Conservation (phyloP, 148 eudicot species). For the Euryodendron excelsum region DNA sequence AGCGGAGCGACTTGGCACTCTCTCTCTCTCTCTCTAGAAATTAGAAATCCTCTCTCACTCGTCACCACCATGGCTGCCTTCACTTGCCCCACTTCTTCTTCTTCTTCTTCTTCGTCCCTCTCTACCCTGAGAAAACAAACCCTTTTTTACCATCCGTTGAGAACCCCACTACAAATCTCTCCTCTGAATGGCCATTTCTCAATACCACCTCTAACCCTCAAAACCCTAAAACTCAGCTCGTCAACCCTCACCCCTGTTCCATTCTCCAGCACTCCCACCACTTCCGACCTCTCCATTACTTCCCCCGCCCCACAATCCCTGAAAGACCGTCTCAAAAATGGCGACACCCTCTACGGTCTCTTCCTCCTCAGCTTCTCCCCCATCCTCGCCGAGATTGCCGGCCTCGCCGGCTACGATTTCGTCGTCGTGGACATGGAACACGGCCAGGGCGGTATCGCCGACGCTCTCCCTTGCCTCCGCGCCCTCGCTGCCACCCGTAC, state of each 20-base stretch:
- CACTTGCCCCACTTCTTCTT: neutral
- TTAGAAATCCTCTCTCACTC: neutral
- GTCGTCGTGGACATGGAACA: slow-evolving; percentile 93
- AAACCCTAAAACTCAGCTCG: slow-evolving; percentile 5
- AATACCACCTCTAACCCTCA: neutral
- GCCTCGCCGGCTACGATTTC: slow-evolving; percentile 74
- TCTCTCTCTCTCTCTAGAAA: too few relatives aligned
- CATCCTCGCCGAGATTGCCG: slow-evolving; percentile 79
- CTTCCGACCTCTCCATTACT: neutral
- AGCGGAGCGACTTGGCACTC: too few relatives aligned
- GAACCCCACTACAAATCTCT: neutral
- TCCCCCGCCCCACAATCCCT: slow-evolving; percentile 34
- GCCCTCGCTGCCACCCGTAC: slow-evolving; percentile 64
- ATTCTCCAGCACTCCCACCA: slow-evolving; percentile 16
- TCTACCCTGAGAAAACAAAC: slow-evolving; percentile 17
- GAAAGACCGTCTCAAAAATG: slow-evolving; percentile 56
- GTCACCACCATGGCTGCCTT: slow-evolving; percentile 22
- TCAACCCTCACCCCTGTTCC: slow-evolving; percentile 10
- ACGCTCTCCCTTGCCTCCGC: slow-evolving; percentile 60
- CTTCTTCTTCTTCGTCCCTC: slow-evolving; percentile 21
- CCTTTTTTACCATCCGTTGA: neutral
- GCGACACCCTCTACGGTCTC: slow-evolving; percentile 78
- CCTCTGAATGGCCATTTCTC: slow-evolving; percentile 4
- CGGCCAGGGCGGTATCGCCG: slow-evolving; percentile 66
- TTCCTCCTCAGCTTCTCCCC: slow-evolving; percentile 77